Evolutionary conservation across 2,329 filamentous ascomycete genomes (phyloP), one percentile per base, ranked within the genome.

Genomic region (Fusarium palustre): DNA sequence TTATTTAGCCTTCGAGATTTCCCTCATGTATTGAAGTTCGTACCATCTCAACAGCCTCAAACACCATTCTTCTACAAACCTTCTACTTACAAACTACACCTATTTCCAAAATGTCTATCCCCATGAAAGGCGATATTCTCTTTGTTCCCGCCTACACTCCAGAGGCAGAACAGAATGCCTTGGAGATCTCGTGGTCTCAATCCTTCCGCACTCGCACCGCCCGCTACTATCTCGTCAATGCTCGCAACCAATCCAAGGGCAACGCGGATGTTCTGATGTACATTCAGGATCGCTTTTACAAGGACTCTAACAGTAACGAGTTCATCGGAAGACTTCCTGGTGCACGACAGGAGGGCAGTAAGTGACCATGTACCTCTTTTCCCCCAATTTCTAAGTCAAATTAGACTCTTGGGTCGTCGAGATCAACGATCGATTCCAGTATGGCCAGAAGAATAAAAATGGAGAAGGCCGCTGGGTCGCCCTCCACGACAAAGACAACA

Each of bases 401-500:
- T 7, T 1, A 72, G 69, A 25, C n/a, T n/a, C 13, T 2, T 69
- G 52, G 43, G 24, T 71, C 5, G 55, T 71, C 4, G 42, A 1
- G 2, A 68, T 71, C 18, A 61, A 0, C 16, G 68, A 71, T 9
- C 47, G 41, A 1, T 72, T 71, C 45, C 69, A 72, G 41, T 72
- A 72, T 6, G 69, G 69, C 3, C 42, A 72, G 66, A 69, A 63
- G 57, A 71, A 63, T 45, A 60, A 43, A 16, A 53, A n/a, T 22
- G 66, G 69, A 0, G 66, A 72, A 0, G 48, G 48, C 0, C 69
- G 69, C 11, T 72, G 68, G 68, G 16, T 71, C 3, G 56, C 28
- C 11, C 59, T 72, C 1, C 69, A 72, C 1, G 63, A 71, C n/a
- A 68, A 63, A 38, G 52, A 46, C 5, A 72, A 72, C 56, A 72